Percentiles rank a stretch among this genome's conserved stretches.
phyloP scores from a whole-genome alignment of 2,329 filamentous ascomycete species.

The Sclerotinia trifoliorum region DNA sequence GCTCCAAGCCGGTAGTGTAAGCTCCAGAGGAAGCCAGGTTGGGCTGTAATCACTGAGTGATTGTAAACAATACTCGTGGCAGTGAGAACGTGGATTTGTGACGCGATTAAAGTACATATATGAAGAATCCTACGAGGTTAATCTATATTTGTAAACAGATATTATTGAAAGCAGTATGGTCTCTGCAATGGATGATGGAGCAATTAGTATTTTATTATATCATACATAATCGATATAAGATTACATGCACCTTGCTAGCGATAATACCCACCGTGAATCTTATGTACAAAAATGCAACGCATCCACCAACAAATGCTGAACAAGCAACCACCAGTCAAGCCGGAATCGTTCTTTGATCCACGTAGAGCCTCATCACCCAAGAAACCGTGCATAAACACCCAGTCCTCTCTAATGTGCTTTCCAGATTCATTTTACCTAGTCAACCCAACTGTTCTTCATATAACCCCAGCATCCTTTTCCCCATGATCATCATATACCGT shows the following conservation, averaged over 20 bases:
- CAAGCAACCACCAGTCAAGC: background rate
- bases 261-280: background rate
- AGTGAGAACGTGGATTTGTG: background rate
- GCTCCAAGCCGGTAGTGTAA: too few species aligned
- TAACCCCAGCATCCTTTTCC: conserved; percentile 23
- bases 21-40: background rate
- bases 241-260: background rate
- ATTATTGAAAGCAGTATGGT: background rate
- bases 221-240: background rate
- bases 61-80: too few species aligned
- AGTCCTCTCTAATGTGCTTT: background rate
- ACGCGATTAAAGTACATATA: background rate
- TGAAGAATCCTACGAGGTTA: background rate
- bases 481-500: conserved; percentile 36
- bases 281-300: background rate
- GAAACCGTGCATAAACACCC: background rate
- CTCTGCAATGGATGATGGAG: background rate
- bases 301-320: background rate
- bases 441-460: background rate
- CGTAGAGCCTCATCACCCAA: background rate
- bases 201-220: background rate
- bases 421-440: background rate
- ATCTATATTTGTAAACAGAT: background rate
- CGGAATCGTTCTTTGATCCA: background rate
- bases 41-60: background rate